Base-by-base conservation (phyloP, 1,284 basidiomycete species). In the Trichosporon sp. region DNA sequence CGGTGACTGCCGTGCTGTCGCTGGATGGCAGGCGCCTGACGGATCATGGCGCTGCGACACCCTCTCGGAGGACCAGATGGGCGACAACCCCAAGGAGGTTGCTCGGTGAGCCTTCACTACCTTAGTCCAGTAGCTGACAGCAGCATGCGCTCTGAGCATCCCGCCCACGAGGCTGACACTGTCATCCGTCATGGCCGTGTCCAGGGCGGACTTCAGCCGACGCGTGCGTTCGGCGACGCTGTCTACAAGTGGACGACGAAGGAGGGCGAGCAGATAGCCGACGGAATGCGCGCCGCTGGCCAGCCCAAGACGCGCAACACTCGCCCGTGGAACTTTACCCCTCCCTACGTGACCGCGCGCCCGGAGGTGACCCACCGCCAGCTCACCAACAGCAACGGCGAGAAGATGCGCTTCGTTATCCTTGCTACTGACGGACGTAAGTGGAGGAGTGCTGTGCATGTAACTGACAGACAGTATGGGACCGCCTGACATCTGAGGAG, bases 1-100 rank as follows among this genome's bases (percentile, higher is more conserved):
- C 6, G 97, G 97, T 1, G 97, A 99, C 80, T 92, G 92, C 76
- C 89, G 97, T 58, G 97, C 97, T 11, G 93, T 99, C 2, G 95
- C 96, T 13, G 97, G 97, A 31, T 88, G 93, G 70, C 96, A 93
- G 91, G 89, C 75, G 1, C 65, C 68, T 0, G 75, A 80, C 56
- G 78, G 80, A 13, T 73, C 66, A 11, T 82, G 80, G 80, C 88
- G 89, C 66, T 91, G 95, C 23, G 95, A 98, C 80, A 92, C 93
- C 23, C 86, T 99, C 70, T 92, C 89, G 38, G 92, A 97, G 78
- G 97, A 99, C 80, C 95, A 98, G 85, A 98, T 95, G 11, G 96
- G 94, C 31, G 88, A 92, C 70, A 98, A 96, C 80, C 89, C 88
- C 12, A 90, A 88, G 68, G 96, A 99, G 83, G 83, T 86, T n/a